Conservation (phyloP, 73 alveolate species). For the Tetrahymena borealis region DNA sequence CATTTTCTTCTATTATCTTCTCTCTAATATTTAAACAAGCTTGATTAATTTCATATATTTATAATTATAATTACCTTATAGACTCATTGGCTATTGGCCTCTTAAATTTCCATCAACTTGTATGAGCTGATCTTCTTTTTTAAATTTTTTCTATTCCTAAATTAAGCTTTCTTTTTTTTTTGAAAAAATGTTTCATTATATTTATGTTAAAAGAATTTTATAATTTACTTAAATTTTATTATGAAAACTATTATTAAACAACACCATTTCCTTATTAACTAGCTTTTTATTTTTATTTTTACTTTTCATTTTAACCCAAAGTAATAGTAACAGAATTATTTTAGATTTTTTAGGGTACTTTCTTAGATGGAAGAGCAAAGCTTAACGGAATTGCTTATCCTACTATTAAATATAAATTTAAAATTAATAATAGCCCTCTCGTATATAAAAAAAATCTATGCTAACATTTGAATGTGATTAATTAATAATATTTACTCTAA, state of each 20-base stretch:
- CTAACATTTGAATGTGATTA: too few species aligned
- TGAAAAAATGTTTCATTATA: neutral
- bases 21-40: neutral
- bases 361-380: neutral
- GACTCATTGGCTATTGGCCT: neutral
- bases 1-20: neutral
- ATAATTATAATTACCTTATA: neutral
- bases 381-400: neutral
- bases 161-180: neutral
- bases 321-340: neutral
- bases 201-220: neutral
- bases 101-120: neutral
- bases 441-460: too few species aligned
- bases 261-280: neutral
- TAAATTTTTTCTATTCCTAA: neutral
- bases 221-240: neutral
- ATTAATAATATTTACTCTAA: neutral
- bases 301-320: neutral
- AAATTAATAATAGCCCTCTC: too few species aligned
- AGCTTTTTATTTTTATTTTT: neutral
- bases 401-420: neutral
- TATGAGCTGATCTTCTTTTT: neutral
- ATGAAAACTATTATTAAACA: neutral
- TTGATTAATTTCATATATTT: neutral
- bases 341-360: neutral